Percentiles rank a stretch among this genome's conserved stretches.
Evolutionary conservation across 805 yeast genomes (phyloP).

Genomic region (Starmerella sirachaensis): DNA sequence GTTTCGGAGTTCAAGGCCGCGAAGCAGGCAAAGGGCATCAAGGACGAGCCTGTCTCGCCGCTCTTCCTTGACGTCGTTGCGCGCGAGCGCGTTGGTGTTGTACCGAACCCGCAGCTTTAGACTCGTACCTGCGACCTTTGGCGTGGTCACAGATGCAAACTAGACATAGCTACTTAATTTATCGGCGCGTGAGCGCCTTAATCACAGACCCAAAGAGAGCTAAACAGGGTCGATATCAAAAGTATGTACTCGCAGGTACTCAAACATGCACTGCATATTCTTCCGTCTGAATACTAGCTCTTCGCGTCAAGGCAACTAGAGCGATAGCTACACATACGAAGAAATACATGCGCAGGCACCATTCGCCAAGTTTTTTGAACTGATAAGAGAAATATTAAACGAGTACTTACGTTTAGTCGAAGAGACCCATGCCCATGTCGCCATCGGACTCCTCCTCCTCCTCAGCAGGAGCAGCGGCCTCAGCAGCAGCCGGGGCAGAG

Average conservation of each 20-base stretch:
- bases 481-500: slow-evolving; percentile 47
- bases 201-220: too few species aligned
- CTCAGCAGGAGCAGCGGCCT: slow-evolving; percentile 61
- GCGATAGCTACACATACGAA: too few species aligned
- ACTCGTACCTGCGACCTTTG: background rate
- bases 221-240: too few species aligned
- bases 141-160: background rate
- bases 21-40: slow-evolving; percentile 34
- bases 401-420: slow-evolving; percentile 75
- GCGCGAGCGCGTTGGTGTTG: slow-evolving; percentile 34
- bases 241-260: too few species aligned
- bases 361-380: too few species aligned
- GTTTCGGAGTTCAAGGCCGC: slow-evolving; percentile 46
- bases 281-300: too few species aligned
- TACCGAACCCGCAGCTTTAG: slow-evolving; percentile 29
- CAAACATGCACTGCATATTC: too few species aligned
- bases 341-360: too few species aligned
- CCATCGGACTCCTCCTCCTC: slow-evolving; percentile 55
- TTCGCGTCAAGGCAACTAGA: too few species aligned
- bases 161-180: background rate
- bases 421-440: slow-evolving; percentile 74
- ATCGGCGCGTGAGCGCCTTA: too few species aligned
- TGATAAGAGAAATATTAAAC: too few species aligned
- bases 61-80: slow-evolving; percentile 32
- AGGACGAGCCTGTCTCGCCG: slow-evolving; percentile 32